Base-by-base conservation (phyloP, 2,329 filamentous ascomycete genomes). In the Epicoccum nigrum region DNA sequence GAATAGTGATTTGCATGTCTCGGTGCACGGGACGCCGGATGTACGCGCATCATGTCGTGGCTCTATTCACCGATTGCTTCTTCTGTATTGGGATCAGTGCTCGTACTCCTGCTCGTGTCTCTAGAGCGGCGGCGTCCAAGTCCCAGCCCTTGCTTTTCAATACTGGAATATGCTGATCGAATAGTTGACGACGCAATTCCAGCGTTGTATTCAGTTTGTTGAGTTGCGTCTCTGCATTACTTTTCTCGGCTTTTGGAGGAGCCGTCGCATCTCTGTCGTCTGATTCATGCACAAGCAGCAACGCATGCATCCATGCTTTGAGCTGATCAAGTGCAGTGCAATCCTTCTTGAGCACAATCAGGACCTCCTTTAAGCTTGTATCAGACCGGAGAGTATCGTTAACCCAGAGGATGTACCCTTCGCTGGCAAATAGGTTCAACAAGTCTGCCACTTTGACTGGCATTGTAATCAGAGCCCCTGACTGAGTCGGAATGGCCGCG, bases 331-430 rank as follows among this genome's bases (percentile, higher is more conserved):
- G 64, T 11, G 81, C 68, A 2, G 74, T 74, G 16, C 79, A 81
- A 2, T 74, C 77, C 45, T 82, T 78, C 69, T 90, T 90, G 37
- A 93, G 69, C 9, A 86, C 80, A 55, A 92, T 86, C 32, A 79
- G 77, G 30, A 75, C 79, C 50, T 77, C 74, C 6, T 38, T 27
- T 15, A 48, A 46, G 21, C 33, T 20, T 72, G 62, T 67, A 32
- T 68, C 44, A 7, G 23, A 11, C 17, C 16, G 1, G 4, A 16
- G 2, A 8, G 0, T n/a, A 11, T 45, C 41, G 7, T 31, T 3
- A 44, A 81, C 79, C 76, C 82, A 86, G 55, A 92, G 76, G 20
- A 91, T 76, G 65, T 90, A 90, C 16, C 74, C 67, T 50, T 84
- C 77, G 2, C 76, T 54, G 3, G 69, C 55, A 69, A 82, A 88